phyloP scores from a whole-genome alignment of 768 basidiomycete species.

The Xerocomellus intermedius region DNA sequence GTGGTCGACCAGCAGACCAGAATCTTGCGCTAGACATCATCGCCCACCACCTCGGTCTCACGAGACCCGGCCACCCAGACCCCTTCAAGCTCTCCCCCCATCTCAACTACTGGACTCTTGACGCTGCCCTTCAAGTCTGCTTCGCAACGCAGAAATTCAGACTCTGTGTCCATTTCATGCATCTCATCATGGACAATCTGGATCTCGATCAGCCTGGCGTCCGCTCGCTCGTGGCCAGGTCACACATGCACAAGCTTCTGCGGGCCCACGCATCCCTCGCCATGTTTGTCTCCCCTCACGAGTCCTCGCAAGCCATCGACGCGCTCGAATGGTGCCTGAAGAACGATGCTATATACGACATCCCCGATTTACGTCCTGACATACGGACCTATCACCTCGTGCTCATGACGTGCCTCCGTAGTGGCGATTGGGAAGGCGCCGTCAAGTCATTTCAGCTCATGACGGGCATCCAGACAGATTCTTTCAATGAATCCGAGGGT shows the following conservation, averaged over 20 bases:
- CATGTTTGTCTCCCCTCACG: slow-evolving; percentile 36
- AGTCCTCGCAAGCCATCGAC: slow-evolving; percentile 51
- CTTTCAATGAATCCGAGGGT: slow-evolving; percentile 42
- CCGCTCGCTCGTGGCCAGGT: slow-evolving; percentile 46
- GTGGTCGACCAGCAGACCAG: slow-evolving; percentile 57
- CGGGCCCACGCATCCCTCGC: slow-evolving; percentile 46
- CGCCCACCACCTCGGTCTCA: slow-evolving; percentile 61
- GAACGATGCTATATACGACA: slow-evolving; percentile 48
- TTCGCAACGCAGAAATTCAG: slow-evolving; percentile 45
- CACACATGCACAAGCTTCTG: slow-evolving; percentile 63
- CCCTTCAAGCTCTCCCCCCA: slow-evolving; percentile 38
- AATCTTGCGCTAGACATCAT: slow-evolving; percentile 65
- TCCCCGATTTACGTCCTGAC: slow-evolving; percentile 38
- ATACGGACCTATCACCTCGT: slow-evolving; percentile 56
- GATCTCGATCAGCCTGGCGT: slow-evolving; percentile 15
- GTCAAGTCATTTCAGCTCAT: slow-evolving; percentile 63
- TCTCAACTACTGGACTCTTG: slow-evolving; percentile 49
- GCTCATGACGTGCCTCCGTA: slow-evolving; percentile 61
- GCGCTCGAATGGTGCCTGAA: slow-evolving; percentile 69
- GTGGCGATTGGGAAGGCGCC: slow-evolving; percentile 60
- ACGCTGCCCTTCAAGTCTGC: slow-evolving; percentile 56
- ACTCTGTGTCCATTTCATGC: slow-evolving; percentile 54
- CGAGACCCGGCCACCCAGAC: slow-evolving; percentile 42
- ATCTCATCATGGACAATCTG: slow-evolving; percentile 51
- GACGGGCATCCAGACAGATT: slow-evolving; percentile 60